Base-by-base conservation (phyloP, 768 basidiomycete species). In the Leucosporidium creatinivorum region DNA sequence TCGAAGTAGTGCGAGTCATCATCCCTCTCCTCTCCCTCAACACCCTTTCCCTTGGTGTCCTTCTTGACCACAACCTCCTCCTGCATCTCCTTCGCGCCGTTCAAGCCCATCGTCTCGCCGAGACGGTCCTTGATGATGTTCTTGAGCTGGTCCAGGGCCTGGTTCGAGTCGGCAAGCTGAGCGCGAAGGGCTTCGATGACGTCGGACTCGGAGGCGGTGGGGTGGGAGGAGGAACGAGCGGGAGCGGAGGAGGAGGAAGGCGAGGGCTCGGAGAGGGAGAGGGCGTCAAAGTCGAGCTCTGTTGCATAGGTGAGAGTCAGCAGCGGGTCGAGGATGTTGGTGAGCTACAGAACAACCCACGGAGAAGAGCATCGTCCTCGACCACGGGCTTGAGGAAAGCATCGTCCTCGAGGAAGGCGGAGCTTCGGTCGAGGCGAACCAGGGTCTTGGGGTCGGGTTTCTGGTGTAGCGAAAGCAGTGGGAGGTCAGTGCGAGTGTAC, bases 1-100 rank as follows among this genome's bases (percentile, higher is more conserved):
- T 89, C 82, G 78, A 96, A 98, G 78, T 97, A 97, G 76, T 96
- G 91, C 0, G 89, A 84, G 77, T 98, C 94, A 69, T 96, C 90
- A 73, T 96, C 92, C 48, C 88, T 79, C 31, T 75, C 73, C n/a
- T 82, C 70, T 30, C 76, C 55, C 28, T 70, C 62, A 10, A 58
- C 62, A 55, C 51, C 47, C 61, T 25, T 47, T 33, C 44, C 54
- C 58, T 33, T 63, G 47, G 61, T 65, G 19, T 47, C 58, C n/a
- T 39, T 19, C 18, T 26, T 50, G 33, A 33, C 63, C 4, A 36
- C 56, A 10, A 4, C 28, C 19, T 23, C 57, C 4, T 59, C 31
- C 13, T 21, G 54, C 39, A 44, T 44, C 6, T 51, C 60, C 30
- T 48, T 59, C 2, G 61, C 67, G 21, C 62, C 54, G 4, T 63